Percentiles rank a stretch among this genome's conserved stretches.
These are phyloP conservation scores for Colletotrichum sidae DNA, from an alignment of 2,329 filamentous ascomycete species.

Conservation along the genomic window DNA sequence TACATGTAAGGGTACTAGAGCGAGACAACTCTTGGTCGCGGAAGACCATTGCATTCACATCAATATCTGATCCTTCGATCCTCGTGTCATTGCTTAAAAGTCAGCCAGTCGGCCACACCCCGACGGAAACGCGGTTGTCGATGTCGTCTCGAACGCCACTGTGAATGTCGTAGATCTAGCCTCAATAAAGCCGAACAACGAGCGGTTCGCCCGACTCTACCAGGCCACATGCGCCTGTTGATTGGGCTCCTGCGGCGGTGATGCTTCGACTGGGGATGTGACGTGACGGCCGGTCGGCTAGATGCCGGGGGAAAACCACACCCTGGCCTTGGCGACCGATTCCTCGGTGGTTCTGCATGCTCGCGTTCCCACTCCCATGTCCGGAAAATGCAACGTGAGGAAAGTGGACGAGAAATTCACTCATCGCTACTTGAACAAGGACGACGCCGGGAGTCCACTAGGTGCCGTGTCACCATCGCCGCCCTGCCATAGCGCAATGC, in stretches of 20 bases:
- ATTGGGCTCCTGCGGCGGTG: background rate
- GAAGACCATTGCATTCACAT: too few species aligned
- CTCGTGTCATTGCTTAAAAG: too few species aligned
- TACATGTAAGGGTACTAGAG: conserved; percentile 34
- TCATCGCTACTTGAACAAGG: background rate
- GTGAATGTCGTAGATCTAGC: too few species aligned
- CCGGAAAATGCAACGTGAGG: background rate
- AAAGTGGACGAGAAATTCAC: background rate
- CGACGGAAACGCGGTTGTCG: too few species aligned
- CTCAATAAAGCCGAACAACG: too few species aligned
- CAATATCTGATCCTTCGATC: too few species aligned
- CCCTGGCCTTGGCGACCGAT: too few species aligned
- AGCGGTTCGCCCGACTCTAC: background rate
- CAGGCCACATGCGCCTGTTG: background rate
- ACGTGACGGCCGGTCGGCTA: conserved; percentile 21
- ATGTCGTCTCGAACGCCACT: too few species aligned
- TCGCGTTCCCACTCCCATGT: conserved; percentile 21
- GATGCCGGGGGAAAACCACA: conserved; percentile 15
- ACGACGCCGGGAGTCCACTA: conserved; percentile 15
- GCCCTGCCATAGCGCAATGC: conserved; percentile 31
- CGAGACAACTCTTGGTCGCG: too few species aligned
- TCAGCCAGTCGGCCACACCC: too few species aligned
- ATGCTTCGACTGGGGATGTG: conserved; percentile 18
- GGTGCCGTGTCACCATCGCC: conserved; percentile 26
- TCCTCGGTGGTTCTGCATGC: background rate